These are phyloP conservation scores for Fonsecaea nubica DNA, from an alignment of 2,329 filamentous ascomycete genomes.

Conservation along the genomic window DNA sequence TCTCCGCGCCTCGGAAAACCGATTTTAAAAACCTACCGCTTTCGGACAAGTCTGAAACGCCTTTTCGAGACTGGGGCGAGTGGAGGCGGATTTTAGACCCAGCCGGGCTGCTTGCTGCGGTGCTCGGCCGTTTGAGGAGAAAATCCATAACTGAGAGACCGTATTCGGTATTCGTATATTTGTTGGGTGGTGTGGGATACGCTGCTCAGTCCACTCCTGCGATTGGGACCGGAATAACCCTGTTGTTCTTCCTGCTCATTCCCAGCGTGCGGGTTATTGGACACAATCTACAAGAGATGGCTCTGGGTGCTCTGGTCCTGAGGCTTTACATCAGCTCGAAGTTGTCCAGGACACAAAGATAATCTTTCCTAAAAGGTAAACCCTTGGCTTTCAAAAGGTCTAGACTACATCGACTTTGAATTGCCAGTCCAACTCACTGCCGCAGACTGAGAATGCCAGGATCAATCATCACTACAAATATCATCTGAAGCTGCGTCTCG, in stretches of 20 bases:
- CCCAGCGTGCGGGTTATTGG: neutral
- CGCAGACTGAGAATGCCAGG: neutral
- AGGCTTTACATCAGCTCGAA: neutral
- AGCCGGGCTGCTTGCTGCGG: neutral
- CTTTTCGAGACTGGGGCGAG: neutral
- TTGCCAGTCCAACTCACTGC: neutral
- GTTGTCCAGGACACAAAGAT: neutral
- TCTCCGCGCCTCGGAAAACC: conserved; percentile 1
- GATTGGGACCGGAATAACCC: neutral
- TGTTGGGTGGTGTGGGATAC: neutral
- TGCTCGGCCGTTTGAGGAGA: neutral
- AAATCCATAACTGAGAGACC: neutral
- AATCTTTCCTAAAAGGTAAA: neutral
- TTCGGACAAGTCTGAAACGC: neutral
- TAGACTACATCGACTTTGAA: neutral
- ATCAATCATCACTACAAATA: neutral
- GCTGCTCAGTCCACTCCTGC: neutral
- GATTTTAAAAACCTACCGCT: conserved; percentile 3
- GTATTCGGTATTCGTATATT: neutral
- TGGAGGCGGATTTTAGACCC: neutral
- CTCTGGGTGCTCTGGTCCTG: neutral
- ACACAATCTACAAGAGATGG: neutral
- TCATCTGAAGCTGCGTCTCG: neutral
- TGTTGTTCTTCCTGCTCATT: neutral
- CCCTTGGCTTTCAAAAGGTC: too few relatives aligned